Evolutionary conservation across 1,284 basidiomycete genomes (phyloP).

Genomic region (Melampsora abietis-canadensis): DNA sequence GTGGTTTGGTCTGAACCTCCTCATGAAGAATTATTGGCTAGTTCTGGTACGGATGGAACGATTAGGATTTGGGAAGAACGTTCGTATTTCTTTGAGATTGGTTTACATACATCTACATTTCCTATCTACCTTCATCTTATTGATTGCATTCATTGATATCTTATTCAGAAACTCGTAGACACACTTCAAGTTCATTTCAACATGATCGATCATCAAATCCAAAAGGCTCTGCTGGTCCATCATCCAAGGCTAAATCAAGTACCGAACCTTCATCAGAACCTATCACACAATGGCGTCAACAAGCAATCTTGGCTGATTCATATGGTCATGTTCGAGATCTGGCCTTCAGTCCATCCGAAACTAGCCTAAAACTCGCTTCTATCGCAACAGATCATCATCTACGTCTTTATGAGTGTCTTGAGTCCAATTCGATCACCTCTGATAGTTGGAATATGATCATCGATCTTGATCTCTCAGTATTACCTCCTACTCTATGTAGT

Average conservation of each 20-base stretch:
- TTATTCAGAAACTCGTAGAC: slow-evolving; percentile 4
- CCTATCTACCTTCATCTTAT: too few species aligned
- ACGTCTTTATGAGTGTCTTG: slow-evolving; percentile 83
- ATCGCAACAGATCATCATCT: slow-evolving; percentile 80
- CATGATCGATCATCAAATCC: not conserved
- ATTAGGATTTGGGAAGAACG: slow-evolving; percentile 40
- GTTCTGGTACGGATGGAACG: slow-evolving; percentile 25
- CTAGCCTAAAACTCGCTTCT: slow-evolving; percentile 65
- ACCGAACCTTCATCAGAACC: not conserved
- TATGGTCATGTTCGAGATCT: slow-evolving; percentile 76
- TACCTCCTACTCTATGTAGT: slow-evolving; percentile 47
- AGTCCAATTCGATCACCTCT: slow-evolving; percentile 61
- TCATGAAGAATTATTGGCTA: slow-evolving; percentile 34
- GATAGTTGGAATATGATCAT: slow-evolving; percentile 73
- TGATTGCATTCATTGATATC: not conserved
- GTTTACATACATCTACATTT: too few species aligned
- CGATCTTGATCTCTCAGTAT: slow-evolving; percentile 68
- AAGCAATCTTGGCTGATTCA: slow-evolving; percentile 72
- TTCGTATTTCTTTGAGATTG: not conserved
- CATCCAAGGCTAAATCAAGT: not conserved
- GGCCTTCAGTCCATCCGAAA: slow-evolving; percentile 78
- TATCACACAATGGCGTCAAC: slow-evolving; percentile 61
- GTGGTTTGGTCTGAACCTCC: slow-evolving; percentile 43
- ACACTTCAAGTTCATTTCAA: slow-evolving; percentile 9
- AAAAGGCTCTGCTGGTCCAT: not conserved